Base-by-base conservation (phyloP, 1,284 basidiomycete species). In the Ganoderma lingzhi region DNA sequence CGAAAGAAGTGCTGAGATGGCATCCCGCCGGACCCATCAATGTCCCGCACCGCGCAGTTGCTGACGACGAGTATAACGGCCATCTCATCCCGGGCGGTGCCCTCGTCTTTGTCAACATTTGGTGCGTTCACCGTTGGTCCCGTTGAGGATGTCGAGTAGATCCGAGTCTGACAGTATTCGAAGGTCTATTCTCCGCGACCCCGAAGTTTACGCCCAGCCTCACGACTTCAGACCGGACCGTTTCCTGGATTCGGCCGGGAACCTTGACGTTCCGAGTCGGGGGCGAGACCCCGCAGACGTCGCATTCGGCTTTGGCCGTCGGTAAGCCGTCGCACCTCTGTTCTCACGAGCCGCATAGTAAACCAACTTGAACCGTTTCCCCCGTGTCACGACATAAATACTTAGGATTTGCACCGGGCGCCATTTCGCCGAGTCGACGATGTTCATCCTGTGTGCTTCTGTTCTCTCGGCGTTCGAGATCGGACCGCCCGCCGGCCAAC, bases 161-260 rank as follows among this genome's bases (percentile, higher is more conserved):
- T 23, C 23, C 23, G 23, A 23, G 23, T 23, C 23, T 23, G 23
- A 23, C 23, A 23, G 23, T 23, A 23, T 23, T n/a, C 32, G 5
- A 10, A 70, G 70, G 66, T 67, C 69, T n/a, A 70, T 77, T 60
- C 70, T 73, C 45, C 72, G 75, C 58, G 65, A 77, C 61, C 55
- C 62, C 19, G 53, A 64, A 32, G 58, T 71, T n/a, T 73, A 77
- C 45, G 56, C 69, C 0, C 68, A 75, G 19, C 70, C 76, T 6
- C 65, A 73, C 15, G 62, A 35, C 3, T 72, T 73, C 70, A 58
- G 69, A 8, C 70, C 66, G 1, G 70, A 67, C 23, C 66, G 70
- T 15, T 70, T 68, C 35, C 35, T 70, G 1, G 41, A 64, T 44
- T 19, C 55, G 15, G 5, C 15, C 9, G 63, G 64, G 5, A 4